Evolutionary conservation across 176 grass and related monocot genomes (phyloP), one percentile per base, ranked within the genome.

Genomic region (Bonia amplexicaulis): DNA sequence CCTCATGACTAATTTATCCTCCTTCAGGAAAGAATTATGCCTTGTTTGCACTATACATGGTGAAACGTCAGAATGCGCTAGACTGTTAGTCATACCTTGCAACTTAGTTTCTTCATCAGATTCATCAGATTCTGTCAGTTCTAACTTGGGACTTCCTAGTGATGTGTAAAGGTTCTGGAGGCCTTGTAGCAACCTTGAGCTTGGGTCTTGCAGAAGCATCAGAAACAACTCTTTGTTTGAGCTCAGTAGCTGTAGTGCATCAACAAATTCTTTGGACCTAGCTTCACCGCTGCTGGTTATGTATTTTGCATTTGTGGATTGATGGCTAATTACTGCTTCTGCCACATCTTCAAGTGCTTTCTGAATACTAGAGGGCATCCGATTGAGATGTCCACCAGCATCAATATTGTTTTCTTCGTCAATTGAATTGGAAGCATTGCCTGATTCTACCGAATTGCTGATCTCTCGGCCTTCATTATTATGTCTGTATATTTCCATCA

Each of bases 161-260:
- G 62, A 77, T 51, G 74, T 84, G 39, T 95, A 88, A 59, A 90
- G 82, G 60, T 92, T 85, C 59, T 90, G 73, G 46, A 94, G 83
- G 57, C 82, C 88, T 84, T 88, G 84, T 58, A 90, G 85, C 54
- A 94, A 57, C 71, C 80, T 77, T 74, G 90, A 92, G 80, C 93
- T 91, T 51, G 90, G 87, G 82, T 97, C 91, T 80, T 88, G 79
- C 63, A 95, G 81, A 90, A 95, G 90, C 76, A 90, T 92, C n/a
- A 90, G 65, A 84, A 90, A 86, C 10, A 90, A 81, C 57, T 89
- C 88, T 84, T 84, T 92, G 62, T 95, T 81, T 79, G 90, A 90
- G 71, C 84, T 88, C 49, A 95, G 76, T 25, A 88, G 44, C 45
- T 92, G 79, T 44, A 95, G 69, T 37, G 90, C 83, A 71, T 90